Evolutionary conservation across 163 green algal species (phyloP).

Genomic region (Scenedesmus sp.): DNA sequence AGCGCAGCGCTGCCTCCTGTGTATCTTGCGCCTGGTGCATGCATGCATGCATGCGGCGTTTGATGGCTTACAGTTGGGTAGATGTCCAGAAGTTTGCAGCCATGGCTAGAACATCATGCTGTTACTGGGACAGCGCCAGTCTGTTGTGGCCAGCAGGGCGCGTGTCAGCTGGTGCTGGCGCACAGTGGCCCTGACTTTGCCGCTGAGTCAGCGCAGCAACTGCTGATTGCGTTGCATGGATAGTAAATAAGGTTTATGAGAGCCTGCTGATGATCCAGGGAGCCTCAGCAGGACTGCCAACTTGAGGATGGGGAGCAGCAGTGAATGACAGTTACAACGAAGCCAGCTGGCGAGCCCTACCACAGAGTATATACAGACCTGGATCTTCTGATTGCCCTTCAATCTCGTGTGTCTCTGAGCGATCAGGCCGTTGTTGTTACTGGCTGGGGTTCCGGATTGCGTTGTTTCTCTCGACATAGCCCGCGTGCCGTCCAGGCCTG

Average conservation of each 20-base stretch:
- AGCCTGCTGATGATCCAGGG: background rate
- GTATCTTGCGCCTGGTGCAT: background rate
- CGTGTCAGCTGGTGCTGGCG: background rate
- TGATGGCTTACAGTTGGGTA: slow-evolving; percentile 38
- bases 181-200: background rate
- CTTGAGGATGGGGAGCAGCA: background rate
- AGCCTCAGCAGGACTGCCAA: background rate
- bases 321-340: background rate
- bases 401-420: background rate
- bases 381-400: background rate
- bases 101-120: background rate
- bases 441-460: slow-evolving; percentile 3
- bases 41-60: background rate
- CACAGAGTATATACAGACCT: background rate
- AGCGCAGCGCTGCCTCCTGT: background rate
- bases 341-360: background rate
- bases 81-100: slow-evolving; percentile 55
- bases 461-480: background rate
- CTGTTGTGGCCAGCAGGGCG: background rate
- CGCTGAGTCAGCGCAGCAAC: background rate
- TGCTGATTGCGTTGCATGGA: background rate
- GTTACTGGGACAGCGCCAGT: background rate
- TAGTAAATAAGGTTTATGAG: background rate
- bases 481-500: background rate
- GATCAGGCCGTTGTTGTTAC: slow-evolving; percentile 16